phyloP scores from a whole-genome alignment of 805 yeast species.

The Monosporozyma unispora region DNA sequence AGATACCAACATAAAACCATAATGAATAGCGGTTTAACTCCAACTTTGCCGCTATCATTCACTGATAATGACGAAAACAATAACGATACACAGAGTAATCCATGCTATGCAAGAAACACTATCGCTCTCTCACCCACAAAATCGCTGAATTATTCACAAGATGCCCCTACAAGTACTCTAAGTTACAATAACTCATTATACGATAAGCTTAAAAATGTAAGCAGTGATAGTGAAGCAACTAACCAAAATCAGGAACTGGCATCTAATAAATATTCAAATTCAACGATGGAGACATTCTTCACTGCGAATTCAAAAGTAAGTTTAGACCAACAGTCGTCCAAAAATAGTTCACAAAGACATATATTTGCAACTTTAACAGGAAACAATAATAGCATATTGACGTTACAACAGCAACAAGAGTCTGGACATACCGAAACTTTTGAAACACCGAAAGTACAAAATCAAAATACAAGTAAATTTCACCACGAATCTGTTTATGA shows the following conservation, averaged over 20 bases:
- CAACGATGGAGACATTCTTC: not conserved
- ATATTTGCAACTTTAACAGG: not conserved
- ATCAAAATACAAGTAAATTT: not conserved
- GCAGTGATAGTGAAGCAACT: no score
- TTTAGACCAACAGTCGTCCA: not conserved
- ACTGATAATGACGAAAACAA: not conserved
- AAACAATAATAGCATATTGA: not conserved
- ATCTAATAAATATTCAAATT: not conserved
- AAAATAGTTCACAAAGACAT: not conserved
- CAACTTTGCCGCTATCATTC: slow-evolving; percentile 7
- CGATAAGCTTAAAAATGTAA: not conserved
- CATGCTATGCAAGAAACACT: not conserved
- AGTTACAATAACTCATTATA: not conserved
- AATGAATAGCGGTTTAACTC: slow-evolving; percentile 1
- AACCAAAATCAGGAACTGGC: not conserved
- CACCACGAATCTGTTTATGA: not conserved
- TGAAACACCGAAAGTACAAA: slow-evolving; percentile 1
- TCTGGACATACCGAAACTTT: not conserved
- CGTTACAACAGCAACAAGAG: not conserved
- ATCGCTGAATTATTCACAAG: slow-evolving; percentile 4
- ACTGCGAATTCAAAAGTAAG: not conserved
- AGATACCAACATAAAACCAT: not conserved
- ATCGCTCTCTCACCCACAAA: slow-evolving; percentile 11
- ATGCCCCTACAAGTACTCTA: not conserved
- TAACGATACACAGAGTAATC: no score